These are phyloP conservation scores for Phytophthora cryptogea DNA, from an alignment of 352 stramenopile species.

Conservation along the genomic window DNA sequence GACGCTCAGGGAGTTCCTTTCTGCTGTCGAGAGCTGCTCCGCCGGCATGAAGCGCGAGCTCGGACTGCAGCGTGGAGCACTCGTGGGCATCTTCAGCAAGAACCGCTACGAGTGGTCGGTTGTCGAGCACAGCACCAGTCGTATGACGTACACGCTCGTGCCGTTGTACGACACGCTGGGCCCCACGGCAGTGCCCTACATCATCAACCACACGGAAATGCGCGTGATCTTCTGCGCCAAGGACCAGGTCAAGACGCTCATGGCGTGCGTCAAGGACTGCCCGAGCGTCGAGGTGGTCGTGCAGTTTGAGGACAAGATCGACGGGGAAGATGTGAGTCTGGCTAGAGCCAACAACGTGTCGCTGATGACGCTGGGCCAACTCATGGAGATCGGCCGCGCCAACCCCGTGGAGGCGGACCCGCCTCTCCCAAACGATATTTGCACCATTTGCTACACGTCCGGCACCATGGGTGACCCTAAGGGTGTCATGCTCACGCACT, in stretches of 20 bases:
- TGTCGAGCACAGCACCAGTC: slow-evolving; percentile 71
- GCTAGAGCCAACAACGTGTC: slow-evolving; percentile 45
- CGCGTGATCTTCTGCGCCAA: slow-evolving; percentile 73
- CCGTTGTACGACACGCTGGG: slow-evolving; percentile 85
- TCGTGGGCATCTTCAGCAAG: slow-evolving; percentile 79
- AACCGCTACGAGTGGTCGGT: slow-evolving; percentile 81
- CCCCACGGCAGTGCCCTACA: slow-evolving; percentile 67
- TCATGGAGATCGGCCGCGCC: slow-evolving; percentile 42
- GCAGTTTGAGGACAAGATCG: slow-evolving; percentile 63
- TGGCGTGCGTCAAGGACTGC: slow-evolving; percentile 56
- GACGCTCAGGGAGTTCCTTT: slow-evolving; percentile 63
- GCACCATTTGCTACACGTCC: slow-evolving; percentile 68
- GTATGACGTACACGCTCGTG: slow-evolving; percentile 74
- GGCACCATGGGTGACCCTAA: slow-evolving; percentile 58
- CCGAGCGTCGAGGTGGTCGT: slow-evolving; percentile 58
- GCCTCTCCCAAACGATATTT: slow-evolving; percentile 34
- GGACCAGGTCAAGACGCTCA: slow-evolving; percentile 62
- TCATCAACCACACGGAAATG: slow-evolving; percentile 85
- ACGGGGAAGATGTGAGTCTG: slow-evolving; percentile 40
- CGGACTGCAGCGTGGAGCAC: slow-evolving; percentile 44
- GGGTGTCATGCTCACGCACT: slow-evolving; percentile 54
- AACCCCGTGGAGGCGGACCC: slow-evolving; percentile 56
- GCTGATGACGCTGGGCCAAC: slow-evolving; percentile 50
- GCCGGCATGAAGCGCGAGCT: slow-evolving; percentile 49
- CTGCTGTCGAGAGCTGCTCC: slow-evolving; percentile 46